Conservation (phyloP, 352 stramenopile species). For the Thalassiosira livingstoniorum region DNA sequence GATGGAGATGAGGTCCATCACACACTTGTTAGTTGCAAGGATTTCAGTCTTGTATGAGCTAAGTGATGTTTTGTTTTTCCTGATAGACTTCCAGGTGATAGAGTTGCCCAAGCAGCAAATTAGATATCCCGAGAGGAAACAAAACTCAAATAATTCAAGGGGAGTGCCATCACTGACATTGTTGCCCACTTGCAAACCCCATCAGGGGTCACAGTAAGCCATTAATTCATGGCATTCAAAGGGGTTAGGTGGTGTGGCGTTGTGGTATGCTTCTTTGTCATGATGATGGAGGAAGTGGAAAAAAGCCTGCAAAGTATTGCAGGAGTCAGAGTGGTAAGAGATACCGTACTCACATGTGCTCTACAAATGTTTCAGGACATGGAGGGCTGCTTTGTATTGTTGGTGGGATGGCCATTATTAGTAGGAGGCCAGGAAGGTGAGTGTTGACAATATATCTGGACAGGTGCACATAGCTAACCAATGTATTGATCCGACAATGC, state of each 20-base stretch:
- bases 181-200: conserved; percentile 23
- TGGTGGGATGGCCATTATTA: neutral
- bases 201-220: conserved; percentile 21
- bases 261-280: too few species aligned
- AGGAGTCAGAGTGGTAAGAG: conserved; percentile 4
- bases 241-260: neutral
- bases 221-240: neutral
- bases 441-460: too few species aligned
- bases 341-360: conserved; percentile 31
- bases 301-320: conserved; percentile 21
- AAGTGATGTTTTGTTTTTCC: too few species aligned
- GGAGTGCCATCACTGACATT: conserved; percentile 3
- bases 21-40: conserved; percentile 2
- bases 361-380: neutral
- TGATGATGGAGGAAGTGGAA: conserved; percentile 10
- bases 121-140: neutral
- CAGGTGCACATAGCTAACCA: too few species aligned
- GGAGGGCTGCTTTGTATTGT: conserved; percentile 5
- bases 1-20: neutral
- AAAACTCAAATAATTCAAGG: conserved; percentile 22
- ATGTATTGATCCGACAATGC: too few species aligned
- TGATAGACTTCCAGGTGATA: conserved; percentile 1
- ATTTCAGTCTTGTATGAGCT: conserved; percentile 30
- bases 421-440: neutral
- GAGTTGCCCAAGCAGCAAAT: neutral